Conservation (phyloP, 2,329 filamentous ascomycete genomes). For the Alternaria postmessia region DNA sequence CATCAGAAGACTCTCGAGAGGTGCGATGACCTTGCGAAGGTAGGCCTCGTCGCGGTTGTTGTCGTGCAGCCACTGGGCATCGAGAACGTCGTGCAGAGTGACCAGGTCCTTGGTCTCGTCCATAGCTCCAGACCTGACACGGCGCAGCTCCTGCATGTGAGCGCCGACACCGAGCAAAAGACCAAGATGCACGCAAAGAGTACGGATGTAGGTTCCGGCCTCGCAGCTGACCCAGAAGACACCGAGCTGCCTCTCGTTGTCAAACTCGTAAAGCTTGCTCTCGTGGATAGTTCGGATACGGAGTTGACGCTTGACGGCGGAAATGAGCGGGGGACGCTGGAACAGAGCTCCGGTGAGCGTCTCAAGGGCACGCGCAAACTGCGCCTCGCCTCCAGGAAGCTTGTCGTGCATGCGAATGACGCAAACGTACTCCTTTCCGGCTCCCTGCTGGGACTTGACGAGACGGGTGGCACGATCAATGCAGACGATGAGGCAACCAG, state of each 20-base stretch:
- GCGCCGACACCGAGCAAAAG: slow-evolving; percentile 81
- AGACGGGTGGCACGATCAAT: slow-evolving; percentile 96
- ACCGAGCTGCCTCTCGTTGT: slow-evolving; percentile 95
- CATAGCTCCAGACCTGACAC: slow-evolving; percentile 95
- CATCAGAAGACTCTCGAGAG: slow-evolving; percentile 89
- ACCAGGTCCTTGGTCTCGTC: slow-evolving; percentile 88
- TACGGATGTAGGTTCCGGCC: slow-evolving; percentile 98
- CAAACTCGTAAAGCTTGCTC: slow-evolving; percentile 93
- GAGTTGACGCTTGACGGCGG: slow-evolving; percentile 97
- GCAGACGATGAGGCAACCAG: slow-evolving; percentile 91
- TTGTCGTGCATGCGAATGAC: slow-evolving; percentile 96
- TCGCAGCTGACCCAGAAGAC: slow-evolving; percentile 99
- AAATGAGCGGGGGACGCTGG: slow-evolving; percentile 96
- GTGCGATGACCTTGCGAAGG: slow-evolving; percentile 88
- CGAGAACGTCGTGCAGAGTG: slow-evolving; percentile 92
- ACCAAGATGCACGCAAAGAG: slow-evolving; percentile 93
- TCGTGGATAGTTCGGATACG: slow-evolving; percentile 98
- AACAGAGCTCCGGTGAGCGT: slow-evolving; percentile 96
- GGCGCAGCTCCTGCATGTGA: slow-evolving; percentile 97
- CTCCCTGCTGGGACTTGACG: slow-evolving; percentile 98
- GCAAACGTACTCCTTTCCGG: slow-evolving; percentile 98
- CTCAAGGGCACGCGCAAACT: slow-evolving; percentile 93
- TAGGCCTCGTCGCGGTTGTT: slow-evolving; percentile 95
- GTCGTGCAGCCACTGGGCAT: slow-evolving; percentile 95
- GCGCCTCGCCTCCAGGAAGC: slow-evolving; percentile 88